phyloP scores from a whole-genome alignment of 2,329 filamentous ascomycete genomes.

The Lasiodiplodia hormozganensis region DNA sequence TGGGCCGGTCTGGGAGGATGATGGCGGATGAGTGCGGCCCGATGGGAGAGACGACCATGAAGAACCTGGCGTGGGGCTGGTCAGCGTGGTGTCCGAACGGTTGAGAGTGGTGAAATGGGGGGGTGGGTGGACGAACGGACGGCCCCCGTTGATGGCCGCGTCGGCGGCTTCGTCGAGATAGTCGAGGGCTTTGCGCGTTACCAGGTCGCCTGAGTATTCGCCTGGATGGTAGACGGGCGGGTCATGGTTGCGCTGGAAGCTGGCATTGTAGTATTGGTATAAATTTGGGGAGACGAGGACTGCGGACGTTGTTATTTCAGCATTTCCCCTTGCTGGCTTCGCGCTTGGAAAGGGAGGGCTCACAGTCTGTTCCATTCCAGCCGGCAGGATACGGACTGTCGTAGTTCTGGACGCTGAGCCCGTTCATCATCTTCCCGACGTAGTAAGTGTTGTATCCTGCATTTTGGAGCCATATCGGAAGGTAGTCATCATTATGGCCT shows the following conservation, averaged over 20 bases:
- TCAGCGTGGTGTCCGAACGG: neutral
- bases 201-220: slow-evolving; percentile 64
- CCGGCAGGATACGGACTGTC: slow-evolving; percentile 63
- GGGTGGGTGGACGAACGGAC: slow-evolving; percentile 45
- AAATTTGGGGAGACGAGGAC: slow-evolving; percentile 70
- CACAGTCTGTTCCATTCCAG: slow-evolving; percentile 59
- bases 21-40: slow-evolving; percentile 62
- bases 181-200: slow-evolving; percentile 64
- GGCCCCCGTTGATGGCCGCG: slow-evolving; percentile 60
- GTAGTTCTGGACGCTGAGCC: slow-evolving; percentile 67
- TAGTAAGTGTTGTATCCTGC: slow-evolving; percentile 76
- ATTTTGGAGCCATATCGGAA: slow-evolving; percentile 73
- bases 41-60: slow-evolving; percentile 69
- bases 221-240: slow-evolving; percentile 62
- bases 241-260: slow-evolving; percentile 66
- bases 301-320: neutral
- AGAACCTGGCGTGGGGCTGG: slow-evolving; percentile 55
- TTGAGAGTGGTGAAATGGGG: neutral
- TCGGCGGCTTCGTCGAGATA: slow-evolving; percentile 69
- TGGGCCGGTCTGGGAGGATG: neutral
- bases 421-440: slow-evolving; percentile 74
- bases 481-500: slow-evolving; percentile 70
- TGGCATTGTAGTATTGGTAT: slow-evolving; percentile 71
- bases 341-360: neutral
- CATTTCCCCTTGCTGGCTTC: too few relatives aligned